A percentile compares a stretch with the other conserved stretches of the same genome.
Evolutionary conservation across 1,284 basidiomycete species (phyloP).

Genomic region (Cyathus pygmaeus): DNA sequence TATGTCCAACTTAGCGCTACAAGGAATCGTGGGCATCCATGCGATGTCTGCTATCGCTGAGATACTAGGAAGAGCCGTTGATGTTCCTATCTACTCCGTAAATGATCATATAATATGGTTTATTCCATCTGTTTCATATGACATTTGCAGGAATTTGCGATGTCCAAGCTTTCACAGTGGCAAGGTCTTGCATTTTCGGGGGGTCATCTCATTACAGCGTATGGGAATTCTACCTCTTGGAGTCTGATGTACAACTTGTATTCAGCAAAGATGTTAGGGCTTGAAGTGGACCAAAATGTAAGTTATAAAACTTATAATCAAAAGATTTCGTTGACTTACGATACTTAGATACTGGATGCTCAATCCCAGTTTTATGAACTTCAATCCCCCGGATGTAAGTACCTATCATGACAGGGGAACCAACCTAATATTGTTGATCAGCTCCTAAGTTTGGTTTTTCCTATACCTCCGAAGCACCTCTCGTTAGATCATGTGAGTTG

Average conservation of each 20-base stretch:
- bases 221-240: constrained; percentile 8
- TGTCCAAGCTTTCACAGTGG: background rate
- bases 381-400: too few species aligned
- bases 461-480: background rate
- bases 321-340: background rate
- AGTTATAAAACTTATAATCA: background rate
- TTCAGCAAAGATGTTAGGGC: background rate
- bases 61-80: background rate
- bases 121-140: background rate
- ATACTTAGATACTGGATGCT: too few species aligned
- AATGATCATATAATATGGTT: too few species aligned
- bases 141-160: background rate
- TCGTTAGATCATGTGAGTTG: background rate
- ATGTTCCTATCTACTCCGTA: too few species aligned
- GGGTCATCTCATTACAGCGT: constrained; percentile 9
- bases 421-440: too few species aligned
- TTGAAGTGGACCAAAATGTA: background rate
- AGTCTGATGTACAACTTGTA: constrained; percentile 14
- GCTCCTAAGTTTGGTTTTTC: too few species aligned
- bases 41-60: constrained; percentile 16
- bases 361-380: too few species aligned
- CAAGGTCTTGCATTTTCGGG: constrained; percentile 5
- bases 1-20: constrained; percentile 13
- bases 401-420: too few species aligned
- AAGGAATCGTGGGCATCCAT: constrained; percentile 17